Conservation (phyloP, 805 yeast species). For the Sugiyamaella qingdaonensis region DNA sequence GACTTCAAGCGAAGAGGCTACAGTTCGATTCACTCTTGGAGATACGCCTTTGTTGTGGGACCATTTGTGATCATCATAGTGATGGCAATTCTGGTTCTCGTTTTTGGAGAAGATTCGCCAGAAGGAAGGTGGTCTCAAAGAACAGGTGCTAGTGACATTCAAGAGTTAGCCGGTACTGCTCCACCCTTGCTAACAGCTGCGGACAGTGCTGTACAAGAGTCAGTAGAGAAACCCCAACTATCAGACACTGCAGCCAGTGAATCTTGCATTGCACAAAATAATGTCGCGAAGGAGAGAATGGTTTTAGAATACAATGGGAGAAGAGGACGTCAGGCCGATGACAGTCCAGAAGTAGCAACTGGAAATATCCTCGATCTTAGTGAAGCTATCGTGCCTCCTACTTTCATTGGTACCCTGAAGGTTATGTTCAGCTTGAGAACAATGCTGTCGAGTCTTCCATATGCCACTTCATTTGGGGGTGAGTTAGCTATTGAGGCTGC, state of each 20-base stretch:
- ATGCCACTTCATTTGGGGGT: constrained; percentile 9
- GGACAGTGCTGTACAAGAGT: background rate
- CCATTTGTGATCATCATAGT: constrained; percentile 4
- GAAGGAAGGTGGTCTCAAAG: constrained; percentile 9
- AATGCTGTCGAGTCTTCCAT: constrained; percentile 3
- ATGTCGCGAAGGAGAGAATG: background rate
- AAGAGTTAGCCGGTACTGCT: background rate
- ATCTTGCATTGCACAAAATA: background rate
- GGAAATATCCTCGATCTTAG: background rate
- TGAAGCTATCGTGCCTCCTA: constrained; percentile 3
- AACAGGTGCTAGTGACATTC: background rate
- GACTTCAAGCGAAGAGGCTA: constrained; percentile 3
- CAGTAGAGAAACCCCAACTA: background rate
- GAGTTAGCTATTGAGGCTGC: constrained; percentile 8
- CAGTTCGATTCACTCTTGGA: constrained; percentile 1
- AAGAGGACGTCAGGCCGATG: background rate
- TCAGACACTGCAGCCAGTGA: background rate
- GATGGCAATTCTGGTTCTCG: background rate
- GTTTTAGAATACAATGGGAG: background rate
- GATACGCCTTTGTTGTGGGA: constrained; percentile 3
- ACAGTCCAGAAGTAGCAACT: background rate
- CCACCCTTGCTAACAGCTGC: background rate
- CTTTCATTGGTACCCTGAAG: background rate
- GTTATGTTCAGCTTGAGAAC: background rate
- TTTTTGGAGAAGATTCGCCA: constrained; percentile 5